Base-by-base conservation (phyloP, 208 protist species). In the Herpetomonas samuelpessoai region DNA sequence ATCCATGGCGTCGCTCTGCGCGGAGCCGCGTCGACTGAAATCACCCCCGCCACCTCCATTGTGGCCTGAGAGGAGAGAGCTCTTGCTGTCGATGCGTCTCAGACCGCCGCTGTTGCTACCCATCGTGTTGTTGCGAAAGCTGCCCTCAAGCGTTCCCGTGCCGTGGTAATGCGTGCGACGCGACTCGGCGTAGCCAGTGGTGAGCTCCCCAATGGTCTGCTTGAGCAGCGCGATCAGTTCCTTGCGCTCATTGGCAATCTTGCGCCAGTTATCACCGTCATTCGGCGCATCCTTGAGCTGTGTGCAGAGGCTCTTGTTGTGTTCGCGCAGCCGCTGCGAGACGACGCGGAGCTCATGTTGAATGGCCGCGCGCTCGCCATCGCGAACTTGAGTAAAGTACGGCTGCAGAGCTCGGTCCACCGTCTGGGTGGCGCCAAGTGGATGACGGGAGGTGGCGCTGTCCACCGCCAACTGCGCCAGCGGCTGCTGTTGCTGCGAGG, bases 281-380 rank as follows among this genome's bases (percentile, higher is more conserved):
- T 97, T 92, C 10, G 92, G 92, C 66, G 94, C 95, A 56, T 97
- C 92, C 41, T 87, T 86, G 14, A 97, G 87, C 64, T 93, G 87
- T 38, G 80, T 85, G 71, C 82, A 93, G 27, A 97, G 74, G 14
- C 80, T 62, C 35, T 86, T 86, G 55, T 83, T 90, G 31, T 92
- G 79, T 52, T 95, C 87, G 18, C 88, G 83, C 58, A 97, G 81
- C 44, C 74, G 55, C 12, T 27, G 47, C 2, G 88, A 91, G 1
- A 91, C 77, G 19, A 68, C 62, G 19, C 61, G 55, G 22, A 97
- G 74, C 68, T 95, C 88, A 18, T 82, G 74, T 61, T 81, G 58
- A 45, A 88, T 44, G 1, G 74, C 68, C 7, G 44, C 44, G 52
- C 83, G 71, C 26, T 87, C 72, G 14, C 24, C 19, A 49, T 88